Evolutionary conservation across 176 grass and related monocot species (phyloP).

Genomic region (Aegilops longissima): DNA sequence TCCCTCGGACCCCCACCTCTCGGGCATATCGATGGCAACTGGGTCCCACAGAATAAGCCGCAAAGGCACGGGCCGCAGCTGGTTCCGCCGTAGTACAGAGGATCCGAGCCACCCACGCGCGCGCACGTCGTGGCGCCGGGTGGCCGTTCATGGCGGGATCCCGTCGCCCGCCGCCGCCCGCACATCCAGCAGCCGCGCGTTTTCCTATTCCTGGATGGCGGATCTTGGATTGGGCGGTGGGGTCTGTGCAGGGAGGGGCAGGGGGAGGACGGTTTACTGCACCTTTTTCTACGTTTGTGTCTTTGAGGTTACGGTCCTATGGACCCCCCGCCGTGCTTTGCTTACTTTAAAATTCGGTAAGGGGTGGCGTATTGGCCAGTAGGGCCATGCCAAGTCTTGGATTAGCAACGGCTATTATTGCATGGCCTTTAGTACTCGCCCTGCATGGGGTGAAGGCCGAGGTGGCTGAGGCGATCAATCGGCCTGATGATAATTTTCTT

Average conservation of each 20-base stretch:
- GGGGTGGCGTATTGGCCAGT: not conserved
- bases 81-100: conserved; percentile 16
- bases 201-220: too few species aligned
- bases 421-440: not conserved
- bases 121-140: conserved; percentile 14
- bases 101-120: conserved; percentile 39
- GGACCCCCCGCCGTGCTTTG: not conserved
- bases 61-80: not conserved
- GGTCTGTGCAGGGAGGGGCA: not conserved
- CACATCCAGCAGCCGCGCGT: not conserved
- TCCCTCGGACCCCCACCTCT: not conserved
- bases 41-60: not conserved
- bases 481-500: not conserved
- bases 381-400: not conserved
- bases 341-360: not conserved
- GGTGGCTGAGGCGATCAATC: not conserved
- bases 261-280: not conserved
- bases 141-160: not conserved
- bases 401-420: not conserved
- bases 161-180: conserved; percentile 10
- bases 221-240: conserved; percentile 4
- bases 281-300: not conserved
- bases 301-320: not conserved
- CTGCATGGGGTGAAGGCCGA: not conserved
- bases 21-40: not conserved